These are phyloP conservation scores for Monosporozyma yasuniensis DNA, from an alignment of 805 yeast genomes.

Conservation along the genomic window DNA sequence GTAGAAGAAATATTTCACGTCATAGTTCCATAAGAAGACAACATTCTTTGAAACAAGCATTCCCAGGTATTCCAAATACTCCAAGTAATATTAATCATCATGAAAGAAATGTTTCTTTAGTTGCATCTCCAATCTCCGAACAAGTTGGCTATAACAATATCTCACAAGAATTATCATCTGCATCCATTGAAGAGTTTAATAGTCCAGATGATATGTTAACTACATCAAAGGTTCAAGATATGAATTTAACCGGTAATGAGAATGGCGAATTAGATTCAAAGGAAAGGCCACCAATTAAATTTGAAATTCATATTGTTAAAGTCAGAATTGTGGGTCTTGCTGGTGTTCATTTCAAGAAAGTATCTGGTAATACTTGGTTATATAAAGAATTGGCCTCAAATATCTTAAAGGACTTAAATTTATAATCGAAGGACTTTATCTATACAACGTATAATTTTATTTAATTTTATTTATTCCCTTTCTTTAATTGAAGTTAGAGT, in stretches of 20 bases:
- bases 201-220: conserved; percentile 33
- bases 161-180: conserved; percentile 27
- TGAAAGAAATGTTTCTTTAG: conserved; percentile 21
- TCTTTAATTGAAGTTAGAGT: not conserved
- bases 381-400: conserved; percentile 86
- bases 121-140: conserved; percentile 23
- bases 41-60: conserved; percentile 23
- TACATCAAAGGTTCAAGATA: conserved; percentile 52
- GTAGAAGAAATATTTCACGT: conserved; percentile 13
- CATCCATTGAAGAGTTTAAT: conserved; percentile 29
- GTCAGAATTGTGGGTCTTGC: conserved; percentile 83
- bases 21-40: conserved; percentile 34
- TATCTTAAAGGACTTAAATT: conserved; percentile 61
- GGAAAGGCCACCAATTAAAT: conserved; percentile 48
- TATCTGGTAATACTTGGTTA: conserved; percentile 91
- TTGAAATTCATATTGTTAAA: conserved; percentile 86
- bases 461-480: not conserved
- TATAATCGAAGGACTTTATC: conserved; percentile 29
- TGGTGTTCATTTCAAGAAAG: conserved; percentile 91
- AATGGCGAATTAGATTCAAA: conserved; percentile 10
- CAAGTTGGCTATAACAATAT: conserved; percentile 2
- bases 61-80: conserved; percentile 43
- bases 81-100: conserved; percentile 39
- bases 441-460: not conserved
- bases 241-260: conserved; percentile 44